Evolutionary conservation across 192 early-diverging fungal species (phyloP).

Genomic region (Podila minutissima): DNA sequence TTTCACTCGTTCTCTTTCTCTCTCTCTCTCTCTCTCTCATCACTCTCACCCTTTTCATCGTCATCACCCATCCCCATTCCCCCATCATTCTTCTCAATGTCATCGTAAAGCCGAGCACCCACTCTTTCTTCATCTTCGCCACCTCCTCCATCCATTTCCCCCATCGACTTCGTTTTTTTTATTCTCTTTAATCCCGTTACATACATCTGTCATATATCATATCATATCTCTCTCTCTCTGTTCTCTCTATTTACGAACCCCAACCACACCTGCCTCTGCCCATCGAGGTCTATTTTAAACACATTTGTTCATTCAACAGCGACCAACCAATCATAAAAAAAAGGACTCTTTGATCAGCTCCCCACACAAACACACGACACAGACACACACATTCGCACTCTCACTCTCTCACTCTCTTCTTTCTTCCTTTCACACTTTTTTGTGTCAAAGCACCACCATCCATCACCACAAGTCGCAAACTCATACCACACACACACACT

Average conservation of each 20-base stretch:
- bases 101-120: neutral
- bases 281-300: slow-evolving; percentile 10
- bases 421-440: neutral
- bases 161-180: neutral
- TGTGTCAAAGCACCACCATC: neutral
- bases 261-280: neutral
- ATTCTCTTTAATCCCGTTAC: neutral
- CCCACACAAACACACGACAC: too few relatives aligned
- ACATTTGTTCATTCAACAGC: neutral
- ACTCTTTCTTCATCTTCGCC: neutral
- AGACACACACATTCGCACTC: too few relatives aligned
- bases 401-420: too few relatives aligned
- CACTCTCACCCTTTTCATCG: neutral
- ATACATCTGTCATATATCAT: neutral
- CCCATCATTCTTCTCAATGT: neutral
- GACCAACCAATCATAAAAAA: neutral
- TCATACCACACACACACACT: too few relatives aligned
- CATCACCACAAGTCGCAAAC: neutral
- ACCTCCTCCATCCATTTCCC: neutral
- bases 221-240: neutral
- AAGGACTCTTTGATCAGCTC: too few relatives aligned
- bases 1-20: neutral
- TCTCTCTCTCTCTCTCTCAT: neutral
- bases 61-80: neutral
- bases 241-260: slow-evolving; percentile 12